Conservation (phyloP, 805 yeast genomes). For the Suhomyces vadensis region DNA sequence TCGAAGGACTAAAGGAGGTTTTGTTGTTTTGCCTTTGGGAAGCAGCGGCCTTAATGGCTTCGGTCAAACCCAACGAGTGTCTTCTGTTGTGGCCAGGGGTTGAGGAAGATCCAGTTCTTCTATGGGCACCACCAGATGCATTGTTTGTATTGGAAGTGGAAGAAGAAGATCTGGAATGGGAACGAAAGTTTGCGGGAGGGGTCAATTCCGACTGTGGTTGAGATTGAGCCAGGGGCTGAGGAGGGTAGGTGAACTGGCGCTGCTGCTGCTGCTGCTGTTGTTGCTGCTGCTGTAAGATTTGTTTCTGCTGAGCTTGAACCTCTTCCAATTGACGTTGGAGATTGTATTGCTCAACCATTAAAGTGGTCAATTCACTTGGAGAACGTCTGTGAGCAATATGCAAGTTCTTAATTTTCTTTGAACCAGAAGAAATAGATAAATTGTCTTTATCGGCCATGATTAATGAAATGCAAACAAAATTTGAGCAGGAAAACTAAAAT, state of each 20-base stretch:
- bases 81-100: conserved; percentile 77
- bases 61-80: conserved; percentile 87
- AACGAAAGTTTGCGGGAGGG: conserved; percentile 23
- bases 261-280: conserved; percentile 29
- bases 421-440: conserved; percentile 11
- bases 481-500: no score
- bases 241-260: conserved; percentile 28
- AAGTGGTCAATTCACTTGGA: conserved; percentile 89
- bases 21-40: conserved; percentile 59
- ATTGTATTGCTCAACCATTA: conserved; percentile 87
- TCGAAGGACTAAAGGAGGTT: conserved; percentile 33
- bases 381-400: conserved; percentile 97
- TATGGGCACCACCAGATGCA: conserved; percentile 22
- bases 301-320: conserved; percentile 92
- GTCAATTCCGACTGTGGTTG: conserved; percentile 15
- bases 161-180: conserved; percentile 39
- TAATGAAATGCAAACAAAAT: background rate
- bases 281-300: conserved; percentile 70
- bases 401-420: conserved; percentile 40
- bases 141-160: conserved; percentile 13
- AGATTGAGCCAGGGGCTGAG: conserved; percentile 16
- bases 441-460: conserved; percentile 10
- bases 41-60: conserved; percentile 97
- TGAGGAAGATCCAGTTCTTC: conserved; percentile 36
- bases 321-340: conserved; percentile 90